Evolutionary conservation across 2,329 filamentous ascomycete species (phyloP), one percentile per base, ranked within the genome.

Genomic region (Talaromyces sp.): DNA sequence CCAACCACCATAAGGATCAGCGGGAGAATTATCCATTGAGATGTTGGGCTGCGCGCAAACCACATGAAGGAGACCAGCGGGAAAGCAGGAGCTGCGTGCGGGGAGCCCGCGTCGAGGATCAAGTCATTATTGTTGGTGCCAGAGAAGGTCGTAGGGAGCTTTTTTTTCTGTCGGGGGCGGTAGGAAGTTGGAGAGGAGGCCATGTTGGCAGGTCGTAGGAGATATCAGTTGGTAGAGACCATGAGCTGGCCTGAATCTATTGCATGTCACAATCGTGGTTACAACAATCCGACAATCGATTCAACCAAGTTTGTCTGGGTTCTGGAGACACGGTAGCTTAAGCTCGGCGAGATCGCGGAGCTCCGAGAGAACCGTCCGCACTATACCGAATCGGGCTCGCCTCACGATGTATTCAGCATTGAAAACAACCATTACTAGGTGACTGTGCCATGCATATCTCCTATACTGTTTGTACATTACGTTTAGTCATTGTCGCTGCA

Each of bases 51-150:
- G 66, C 93, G 88, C 23, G 92, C 90, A 58, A 93, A 92, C 91
- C 93, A 96, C 58, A 99, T 84, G 72, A 99, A 93, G n/a, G 93
- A 88, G 1, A 92, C 92, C 23, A 99, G 84, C 44, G 95, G 93
- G 72, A 97, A 98, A 3, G 91, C 86, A 35, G 93, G 93, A 46
- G 75, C 76, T 62, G 81, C 76, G 56, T 75, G 74, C 57, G 80
- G 78, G 40, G 80, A 78, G 48, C 74, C 74, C 5, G 75, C 64
- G 65, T 83, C 79, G 64, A 81, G 58, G 35, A 76, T 75, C 54
- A 80, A 70, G 64, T 78, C 73, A 65, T 77, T 75, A 64, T 77
- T 75, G 62, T 78, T 78, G 35, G 76, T 75, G 63, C 74, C 74
- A 44, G 73, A 70, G 58, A 72, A 69, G 21, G 69, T 68, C 28